phyloP scores from a whole-genome alignment of 2,329 filamentous ascomycete species.

The Ophiosphaerella herpotricha region DNA sequence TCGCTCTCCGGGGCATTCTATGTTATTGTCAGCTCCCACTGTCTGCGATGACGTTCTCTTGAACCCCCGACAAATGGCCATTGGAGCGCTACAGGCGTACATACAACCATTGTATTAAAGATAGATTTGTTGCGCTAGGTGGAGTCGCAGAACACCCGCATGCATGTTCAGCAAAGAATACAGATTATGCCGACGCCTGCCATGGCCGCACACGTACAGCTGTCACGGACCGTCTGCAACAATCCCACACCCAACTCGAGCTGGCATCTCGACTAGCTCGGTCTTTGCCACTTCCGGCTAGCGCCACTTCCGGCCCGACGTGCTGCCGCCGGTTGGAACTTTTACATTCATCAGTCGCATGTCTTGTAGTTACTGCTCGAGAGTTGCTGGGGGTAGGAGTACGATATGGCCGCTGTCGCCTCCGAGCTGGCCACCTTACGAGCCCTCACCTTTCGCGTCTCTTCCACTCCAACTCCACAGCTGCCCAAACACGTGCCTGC shows the following conservation, averaged over 20 bases:
- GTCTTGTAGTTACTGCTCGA: not conserved
- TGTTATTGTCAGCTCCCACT: slow-evolving; percentile 31
- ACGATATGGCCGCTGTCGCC: slow-evolving; percentile 30
- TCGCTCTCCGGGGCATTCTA: slow-evolving; percentile 59
- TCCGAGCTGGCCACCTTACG: slow-evolving; percentile 38
- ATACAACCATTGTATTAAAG: slow-evolving; percentile 43
- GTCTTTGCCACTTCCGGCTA: slow-evolving; percentile 21
- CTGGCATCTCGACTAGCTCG: slow-evolving; percentile 12
- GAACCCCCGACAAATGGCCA: not conserved
- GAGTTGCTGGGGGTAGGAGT: not conserved
- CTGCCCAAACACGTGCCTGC: slow-evolving; percentile 74
- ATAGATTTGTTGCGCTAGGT: slow-evolving; percentile 34
- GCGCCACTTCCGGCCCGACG: slow-evolving; percentile 25
- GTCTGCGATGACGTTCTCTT: slow-evolving; percentile 36
- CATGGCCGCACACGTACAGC: slow-evolving; percentile 27
- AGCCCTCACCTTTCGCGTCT: slow-evolving; percentile 68
- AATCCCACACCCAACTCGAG: slow-evolving; percentile 15
- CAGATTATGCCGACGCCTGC: slow-evolving; percentile 21
- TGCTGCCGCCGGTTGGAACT: slow-evolving; percentile 21
- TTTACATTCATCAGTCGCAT: slow-evolving; percentile 9
- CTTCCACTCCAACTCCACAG: slow-evolving; percentile 71
- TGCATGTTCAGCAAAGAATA: slow-evolving; percentile 40
- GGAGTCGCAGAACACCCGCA: slow-evolving; percentile 20
- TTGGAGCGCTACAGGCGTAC: slow-evolving; percentile 17
- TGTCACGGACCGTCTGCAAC: slow-evolving; percentile 23